Conservation (phyloP, 108 stramenopile species). For the Nannochloropsis gaditana region DNA sequence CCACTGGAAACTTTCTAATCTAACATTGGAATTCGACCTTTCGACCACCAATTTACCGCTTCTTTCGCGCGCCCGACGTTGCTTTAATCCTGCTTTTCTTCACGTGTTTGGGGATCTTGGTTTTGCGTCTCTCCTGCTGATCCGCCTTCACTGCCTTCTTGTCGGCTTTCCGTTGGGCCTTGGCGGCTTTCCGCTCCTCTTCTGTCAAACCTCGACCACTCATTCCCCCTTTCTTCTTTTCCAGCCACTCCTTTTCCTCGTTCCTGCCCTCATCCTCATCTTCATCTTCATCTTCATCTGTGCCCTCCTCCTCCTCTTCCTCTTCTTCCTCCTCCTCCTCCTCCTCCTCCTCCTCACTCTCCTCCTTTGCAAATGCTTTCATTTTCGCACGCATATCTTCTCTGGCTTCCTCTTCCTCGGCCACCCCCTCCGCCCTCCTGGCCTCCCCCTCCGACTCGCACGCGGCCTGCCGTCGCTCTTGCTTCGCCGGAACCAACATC, state of each 20-base stretch:
- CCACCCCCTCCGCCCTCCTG: not conserved
- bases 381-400: not conserved
- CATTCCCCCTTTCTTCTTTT: not conserved
- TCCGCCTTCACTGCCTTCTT: constrained; percentile 33
- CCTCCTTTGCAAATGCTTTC: not conserved
- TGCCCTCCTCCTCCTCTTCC: constrained; percentile 23
- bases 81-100: constrained; percentile 40
- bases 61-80: not conserved
- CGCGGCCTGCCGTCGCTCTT: not conserved
- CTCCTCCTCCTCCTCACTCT: not conserved
- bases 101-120: constrained; percentile 45
- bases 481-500: constrained; percentile 29
- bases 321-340: constrained; percentile 17
- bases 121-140: constrained; percentile 22
- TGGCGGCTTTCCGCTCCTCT: constrained; percentile 30
- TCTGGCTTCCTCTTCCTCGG: not conserved
- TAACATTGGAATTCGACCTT: too few species aligned
- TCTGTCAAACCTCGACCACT: not conserved
- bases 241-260: constrained; percentile 26
- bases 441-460: not conserved
- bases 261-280: constrained; percentile 26
- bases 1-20: too few species aligned
- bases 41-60: not conserved
- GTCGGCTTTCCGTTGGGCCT: constrained; percentile 43
- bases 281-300: constrained; percentile 27